Base-by-base conservation (phyloP, 495 filamentous ascomycete genomes). In the Podospora appendiculata region DNA sequence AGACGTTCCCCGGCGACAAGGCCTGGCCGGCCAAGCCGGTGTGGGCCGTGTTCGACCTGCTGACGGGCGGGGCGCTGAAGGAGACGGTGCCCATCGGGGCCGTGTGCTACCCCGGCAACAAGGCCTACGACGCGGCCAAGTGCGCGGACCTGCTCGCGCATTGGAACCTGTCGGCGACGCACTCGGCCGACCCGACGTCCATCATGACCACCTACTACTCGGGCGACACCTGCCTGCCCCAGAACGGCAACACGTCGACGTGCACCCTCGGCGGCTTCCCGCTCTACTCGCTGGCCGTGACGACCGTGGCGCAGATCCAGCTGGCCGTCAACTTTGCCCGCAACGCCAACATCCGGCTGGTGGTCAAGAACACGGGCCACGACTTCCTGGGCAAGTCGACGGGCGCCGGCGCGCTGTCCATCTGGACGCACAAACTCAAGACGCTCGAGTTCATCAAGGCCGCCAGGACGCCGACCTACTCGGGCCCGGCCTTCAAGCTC, bases 341-440 rank as follows among this genome's bases (percentile, higher is more conserved):
- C 4, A 78, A 80, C 47, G 13, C 18, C 3, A 79, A 79, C 41
- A 52, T 88, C 10, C 73, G 84, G 34, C 66, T 89, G 12, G 78
- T 82, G 0, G 70, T 88, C 16, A 71, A 75, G 68, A 88, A 86
- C 55, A 90, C 85, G 2, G 85, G 86, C 32, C 85, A 82, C 53
- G 79, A 82, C 58, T 75, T 78, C 48, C 67, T 60, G 19, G 79
- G 75, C 25, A 70, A 79, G 54, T 75, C 74, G 6, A 71, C 73
- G 4, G 73, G 78, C 45, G 63, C 74, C 9, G 74, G 68, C 32
- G 70, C 77, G 7, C 59, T 87, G 17, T 74, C 75, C 19, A 58
- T 87, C 32, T 87, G 82, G 82, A 87, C 81, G 14, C 81, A 86
- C 55, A 69, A 80, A 34, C 59, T 75, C 40, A 53, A 64, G 33